Base-by-base conservation (phyloP, 768 basidiomycete genomes). In the Cyathus striatus region DNA sequence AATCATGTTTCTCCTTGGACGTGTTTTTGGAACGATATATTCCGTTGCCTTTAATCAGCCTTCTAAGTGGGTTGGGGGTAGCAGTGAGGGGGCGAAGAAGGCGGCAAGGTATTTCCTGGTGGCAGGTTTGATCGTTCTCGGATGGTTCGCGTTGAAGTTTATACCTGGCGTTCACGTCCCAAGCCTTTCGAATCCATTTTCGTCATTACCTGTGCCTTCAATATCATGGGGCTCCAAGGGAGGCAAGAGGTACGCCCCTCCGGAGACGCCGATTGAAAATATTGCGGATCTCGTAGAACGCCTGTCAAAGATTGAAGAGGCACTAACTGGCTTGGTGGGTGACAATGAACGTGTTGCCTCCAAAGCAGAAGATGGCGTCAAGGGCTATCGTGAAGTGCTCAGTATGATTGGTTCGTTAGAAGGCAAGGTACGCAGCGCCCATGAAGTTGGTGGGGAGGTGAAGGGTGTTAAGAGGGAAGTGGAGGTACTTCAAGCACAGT, bases 201-300 rank as follows among this genome's bases (percentile, higher is more conserved):
- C n/a, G n/a, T n/a, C n/a, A n/a, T n/a, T n/a, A n/a, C n/a, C n/a
- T n/a, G n/a, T n/a, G n/a, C n/a, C n/a, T n/a, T n/a, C n/a, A n/a
- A n/a, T n/a, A n/a, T n/a, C n/a, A n/a, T n/a, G n/a, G n/a, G n/a
- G n/a, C n/a, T n/a, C n/a, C n/a, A n/a, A n/a, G n/a, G n/a, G n/a
- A n/a, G n/a, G n/a, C n/a, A n/a, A n/a, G 65, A 13, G 30, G 30
- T 32, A 32, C 16, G 16, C 30, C 13, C 13, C 30, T 16, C 30
- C 30, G 4, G 30, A 32, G 12, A 16, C 66, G 6, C 85, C 86
- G 1, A 76, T 79, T 1, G 69, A 73, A n/a, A 75, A 87, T 56
- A 64, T 89, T 16, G 72, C 75, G 3, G 87, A 87, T 43, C 64
- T 90, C 18, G 68, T 79, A 2, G 66, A 69, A 5, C 78, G 87